Base-by-base conservation (phyloP, 2,329 filamentous ascomycete genomes). In the Alternaria triticimaculans region DNA sequence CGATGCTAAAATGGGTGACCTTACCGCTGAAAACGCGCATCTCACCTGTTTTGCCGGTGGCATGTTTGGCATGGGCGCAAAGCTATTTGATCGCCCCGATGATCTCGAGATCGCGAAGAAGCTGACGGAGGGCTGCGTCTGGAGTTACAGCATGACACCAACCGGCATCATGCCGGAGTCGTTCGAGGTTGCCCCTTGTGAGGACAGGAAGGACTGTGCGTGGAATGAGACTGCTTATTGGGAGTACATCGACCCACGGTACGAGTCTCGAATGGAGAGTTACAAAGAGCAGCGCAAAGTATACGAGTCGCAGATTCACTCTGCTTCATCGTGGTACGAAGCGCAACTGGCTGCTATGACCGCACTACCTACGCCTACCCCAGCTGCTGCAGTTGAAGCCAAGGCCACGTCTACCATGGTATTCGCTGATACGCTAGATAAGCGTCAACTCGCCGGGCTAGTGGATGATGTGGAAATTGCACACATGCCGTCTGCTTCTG, bases 31-130 rank as follows among this genome's bases (percentile, higher is more conserved):
- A 43, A 79, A 82, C 11, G 87, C 90, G 62, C 91, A 93, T 74
- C 82, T 92, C 2, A 85, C 86, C 4, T 94, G 91, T 78, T 94
- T 92, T 73, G 83, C 87, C 4, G 91, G 91, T 7, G 91, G 90
- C 10, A 89, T 91, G 83, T 89, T 92, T 49, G 90, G 84, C 1
- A 84, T 94, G 37, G 89, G 87, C 2, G 88, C 90, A 2, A 87
- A 85, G 63, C 81, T 93, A 25, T 87, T 92, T 66, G 72, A 83
- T 49, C 82, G 81, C 1, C 81, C 82, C 0, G 82, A 85, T 5
- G 87, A 90, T 43, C 76, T 91, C 8, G 80, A 84, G 3, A 81
- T 87, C 18, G 89, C 87, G 2, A 82, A 83, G 60, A 86, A 86
- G 69, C 80, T 92, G 2, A 87, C 88, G 1, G 83, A 88, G 55